phyloP scores from a whole-genome alignment of 179 eudicot genomes.

The Vitellaria paradoxa region DNA sequence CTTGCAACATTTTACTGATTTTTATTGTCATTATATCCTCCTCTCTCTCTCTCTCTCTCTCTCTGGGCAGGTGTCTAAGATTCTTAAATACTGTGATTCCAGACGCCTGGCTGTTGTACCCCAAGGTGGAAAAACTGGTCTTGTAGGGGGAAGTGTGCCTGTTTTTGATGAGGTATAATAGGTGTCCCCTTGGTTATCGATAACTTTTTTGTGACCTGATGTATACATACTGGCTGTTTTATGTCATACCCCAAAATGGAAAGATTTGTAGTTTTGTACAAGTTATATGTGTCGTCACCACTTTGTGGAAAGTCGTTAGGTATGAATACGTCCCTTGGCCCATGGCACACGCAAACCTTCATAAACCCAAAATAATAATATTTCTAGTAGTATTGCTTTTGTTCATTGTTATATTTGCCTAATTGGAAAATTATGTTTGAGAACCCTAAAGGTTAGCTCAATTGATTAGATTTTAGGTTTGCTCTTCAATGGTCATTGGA shows the following conservation, averaged over 20 bases:
- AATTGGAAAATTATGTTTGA: no score
- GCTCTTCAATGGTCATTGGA: no score
- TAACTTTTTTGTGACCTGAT: neutral
- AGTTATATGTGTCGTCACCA: neutral
- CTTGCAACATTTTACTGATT: neutral
- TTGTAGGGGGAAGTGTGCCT: conserved; percentile 99
- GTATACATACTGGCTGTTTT: neutral
- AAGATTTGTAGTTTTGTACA: no score
- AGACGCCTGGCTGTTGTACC: conserved; percentile 91
- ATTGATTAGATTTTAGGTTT: no score
- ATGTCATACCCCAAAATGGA: neutral
- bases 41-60: neutral
- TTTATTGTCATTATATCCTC: neutral
- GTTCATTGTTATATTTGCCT: no score
- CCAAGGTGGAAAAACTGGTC: conserved; percentile 99
- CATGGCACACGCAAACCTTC: no score
- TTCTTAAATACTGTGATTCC: conserved; percentile 74
- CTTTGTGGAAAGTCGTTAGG: neutral
- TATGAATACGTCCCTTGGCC: no score
- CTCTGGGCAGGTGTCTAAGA: conserved; percentile 67
- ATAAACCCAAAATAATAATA: no score
- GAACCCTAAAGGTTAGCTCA: no score
- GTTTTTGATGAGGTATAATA: conserved; percentile 86
- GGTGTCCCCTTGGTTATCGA: neutral
- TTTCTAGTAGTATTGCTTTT: no score